Evolutionary conservation across 257 asterid genomes (phyloP), one percentile per base, ranked within the genome.

Genomic region (Schizonepeta tenuifolia): DNA sequence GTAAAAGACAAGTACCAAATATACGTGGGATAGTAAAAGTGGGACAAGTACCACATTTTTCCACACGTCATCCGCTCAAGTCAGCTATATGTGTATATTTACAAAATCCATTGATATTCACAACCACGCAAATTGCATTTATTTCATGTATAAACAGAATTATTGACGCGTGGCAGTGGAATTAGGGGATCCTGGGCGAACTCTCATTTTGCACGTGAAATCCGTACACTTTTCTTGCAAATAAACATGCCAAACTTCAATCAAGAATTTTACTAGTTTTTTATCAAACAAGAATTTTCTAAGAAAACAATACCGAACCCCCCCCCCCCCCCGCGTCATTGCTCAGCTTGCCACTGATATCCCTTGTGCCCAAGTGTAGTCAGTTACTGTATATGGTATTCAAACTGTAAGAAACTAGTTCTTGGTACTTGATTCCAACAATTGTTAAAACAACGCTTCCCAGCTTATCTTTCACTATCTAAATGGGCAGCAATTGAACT

Each of bases 281-380:
- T 28, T 28, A 38, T 36, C 36, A 14, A 65, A 43, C n/a, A 2
- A 28, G 17, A 15, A 17, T 5, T 9, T 20, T 28, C 55, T 65
- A 56, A 14, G 20, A 22, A 63, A 38, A 60, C 55, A 28, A 24
- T 64, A 55, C 69, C 56, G 58, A 26, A n/a, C 49, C 51, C 56
- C 35, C 21, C n/a, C n/a, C n/a, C n/a, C n/a, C n/a, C n/a, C n/a
- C n/a, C n/a, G n/a, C 7, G 47, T 57, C 67, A 18, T 14, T 64
- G 63, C 69, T 74, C 24, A 71, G 49, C 40, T 75, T 43, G 63
- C 70, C 46, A 56, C 58, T 33, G 67, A 65, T 58, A 57, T 62
- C 71, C 46, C 40, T 44, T 69, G 35, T 58, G 50, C 24, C 15
- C 28, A 72, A 57, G 56, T 41, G 64, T 20, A 64, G 14, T 20